Evolutionary conservation across 2,329 filamentous ascomycete genomes (phyloP), one percentile per base, ranked within the genome.

Genomic region (Didymella exigua): DNA sequence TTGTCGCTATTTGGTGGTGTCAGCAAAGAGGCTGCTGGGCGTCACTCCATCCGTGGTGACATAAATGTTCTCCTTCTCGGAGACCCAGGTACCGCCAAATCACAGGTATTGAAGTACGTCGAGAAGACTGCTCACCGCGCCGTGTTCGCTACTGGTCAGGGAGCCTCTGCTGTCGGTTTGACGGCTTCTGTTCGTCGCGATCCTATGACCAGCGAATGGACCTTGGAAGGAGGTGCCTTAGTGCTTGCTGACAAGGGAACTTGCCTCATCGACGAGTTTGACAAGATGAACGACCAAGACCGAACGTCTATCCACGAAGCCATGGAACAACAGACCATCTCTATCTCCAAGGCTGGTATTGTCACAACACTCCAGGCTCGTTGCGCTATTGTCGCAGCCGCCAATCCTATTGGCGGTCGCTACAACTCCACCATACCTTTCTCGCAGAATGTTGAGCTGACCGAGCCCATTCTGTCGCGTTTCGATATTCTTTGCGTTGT

Each of bases 211-310:
- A 90, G 89, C 74, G 95, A 99, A 77, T 99, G 95, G 93, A 98
- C 95, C 5, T 81, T 99, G 2, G 95, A 99, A 78, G 95, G 95
- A 60, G 95, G 95, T 71, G 95, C 95, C 4, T 82, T 99, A 10
- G 95, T 99, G 68, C 85, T 99, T 51, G 95, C 95, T 14, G 95
- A 99, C 74, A 89, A 91, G 62, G 95, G 95, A 34, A 96, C 91
- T 14, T 98, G 95, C 70, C 82, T 99, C 26, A 99, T 99, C 60
- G 95, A 99, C 69, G 95, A 99, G 77, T 99, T 99, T 68, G 95
- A 99, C 84, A 99, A 99, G 83, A 99, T 99, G 95, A 98, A 98
- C 75, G 95, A 99, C 74, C 92, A 98, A 73, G 95, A 99, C 75
- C 87, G 95, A 62, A 98, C 95, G 1, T 96, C 92, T 7, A 99